Evolutionary conservation across 1,139 yeast species (phyloP), one percentile per base, ranked within the genome.

Genomic region (Candida albicans): DNA sequence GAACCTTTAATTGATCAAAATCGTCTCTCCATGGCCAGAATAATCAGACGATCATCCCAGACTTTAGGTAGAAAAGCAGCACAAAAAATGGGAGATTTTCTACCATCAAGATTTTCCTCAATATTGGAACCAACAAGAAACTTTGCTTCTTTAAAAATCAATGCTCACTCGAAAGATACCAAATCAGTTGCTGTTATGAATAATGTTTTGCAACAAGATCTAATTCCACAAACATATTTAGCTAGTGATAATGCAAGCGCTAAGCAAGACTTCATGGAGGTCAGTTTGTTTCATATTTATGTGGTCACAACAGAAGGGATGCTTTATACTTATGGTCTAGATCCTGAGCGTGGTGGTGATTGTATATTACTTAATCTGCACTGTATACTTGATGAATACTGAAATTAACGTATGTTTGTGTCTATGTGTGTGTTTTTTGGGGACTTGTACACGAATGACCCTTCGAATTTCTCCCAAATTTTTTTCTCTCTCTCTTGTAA

Each of bases 291-390:
- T 24, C 84, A 83, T 53, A 82, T 87, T 2, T 75, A 83, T 54
- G 96, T 91, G 14, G 86, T 90, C 4, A 88, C 96, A 0, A 81
- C 95, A 0, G 96, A 88, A 48, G 99, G 99, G 0, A 77, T 78
- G 50, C 86, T 87, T 56, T 89, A 87, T 61, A 90, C 85, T 45
- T 93, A 88, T 62, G 89, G 90, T 0, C 71, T 93, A 46, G 96
- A 91, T 57, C 84, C 95, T 0, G 95, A 84, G 50, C 68, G 93
- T 45, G 98, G 98, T 2, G 98, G 98, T 4, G 98, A 93, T 58
- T 91, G 99, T 64, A 82, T 86, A 34, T 67, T 89, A 44, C 68
- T 88, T 41, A 81, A 83, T 50, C 96, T 87, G 59, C 83, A 81
- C 59, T 77, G 85, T 24, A 59, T 73, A 41, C 56, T 70, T 32